phyloP scores from a whole-genome alignment of 2,329 filamentous ascomycete species.

The Colletotrichum spaethianum region DNA sequence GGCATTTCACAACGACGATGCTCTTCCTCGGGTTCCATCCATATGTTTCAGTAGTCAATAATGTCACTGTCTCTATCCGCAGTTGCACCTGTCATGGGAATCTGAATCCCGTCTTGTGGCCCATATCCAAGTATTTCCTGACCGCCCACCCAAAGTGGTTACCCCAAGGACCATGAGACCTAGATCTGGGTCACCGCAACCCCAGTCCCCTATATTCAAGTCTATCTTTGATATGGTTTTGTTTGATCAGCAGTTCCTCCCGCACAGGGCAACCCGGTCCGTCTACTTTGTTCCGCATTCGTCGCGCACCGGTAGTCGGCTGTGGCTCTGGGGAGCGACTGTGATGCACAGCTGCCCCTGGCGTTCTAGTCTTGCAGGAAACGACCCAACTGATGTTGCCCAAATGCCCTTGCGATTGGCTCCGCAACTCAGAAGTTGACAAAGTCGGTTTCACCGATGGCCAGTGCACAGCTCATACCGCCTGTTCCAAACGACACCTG shows the following conservation, averaged over 20 bases:
- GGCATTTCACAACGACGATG: not conserved
- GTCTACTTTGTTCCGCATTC: not conserved
- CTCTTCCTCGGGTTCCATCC: not conserved
- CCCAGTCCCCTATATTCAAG: not conserved
- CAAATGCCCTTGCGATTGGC: slow-evolving; percentile 22
- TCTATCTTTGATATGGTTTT: not conserved
- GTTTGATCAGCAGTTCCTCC: slow-evolving; percentile 2
- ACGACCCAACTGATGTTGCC: not conserved
- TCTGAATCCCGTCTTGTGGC: not conserved
- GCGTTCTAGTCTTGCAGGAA: not conserved
- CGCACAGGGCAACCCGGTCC: not conserved
- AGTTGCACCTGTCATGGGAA: not conserved
- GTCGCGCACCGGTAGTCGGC: not conserved
- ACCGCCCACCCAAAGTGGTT: not conserved
- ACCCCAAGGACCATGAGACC: not conserved
- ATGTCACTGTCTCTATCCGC: not conserved
- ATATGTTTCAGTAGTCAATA: not conserved
- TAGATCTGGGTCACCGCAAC: not conserved
- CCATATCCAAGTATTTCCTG: not conserved
- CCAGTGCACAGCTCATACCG: slow-evolving; percentile 18
- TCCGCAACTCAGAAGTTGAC: not conserved
- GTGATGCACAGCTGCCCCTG: not conserved
- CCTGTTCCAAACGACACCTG: slow-evolving; percentile 27
- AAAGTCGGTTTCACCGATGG: slow-evolving; percentile 22
- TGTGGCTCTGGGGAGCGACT: not conserved